Base-by-base conservation (phyloP, 1,284 basidiomycete genomes). In the Rhodotorula sp. region DNA sequence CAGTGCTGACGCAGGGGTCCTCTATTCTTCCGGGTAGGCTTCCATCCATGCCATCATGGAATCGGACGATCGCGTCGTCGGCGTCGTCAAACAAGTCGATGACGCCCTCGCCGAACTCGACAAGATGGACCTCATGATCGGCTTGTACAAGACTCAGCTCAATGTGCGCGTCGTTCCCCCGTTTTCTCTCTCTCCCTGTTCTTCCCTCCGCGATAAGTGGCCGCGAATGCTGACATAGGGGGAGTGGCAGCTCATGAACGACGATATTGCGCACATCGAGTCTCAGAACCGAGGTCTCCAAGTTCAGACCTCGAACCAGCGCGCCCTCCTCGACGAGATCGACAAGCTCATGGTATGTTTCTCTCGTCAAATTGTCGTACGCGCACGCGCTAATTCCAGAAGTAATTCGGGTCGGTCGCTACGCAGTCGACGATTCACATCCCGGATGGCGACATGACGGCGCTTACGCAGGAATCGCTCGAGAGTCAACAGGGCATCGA, bases 11-110 rank as follows among this genome's bases (percentile, higher is more conserved):
- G 38, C 12, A 47, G 18, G 28, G 21, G 23, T 16, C 7, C 45
- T 21, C 31, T 31, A 21, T 4, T 23, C 4, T 19, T 10, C 15
- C 14, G 61, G 66, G 23, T 77, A 94, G 92, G 95, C 95, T 15
- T 97, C 95, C 79, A 92, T 98, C 38, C 92, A 98, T 81, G 97
- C 95, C 1, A 97, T 98, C 83, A 86, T 99, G 64, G 95, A 98
- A 82, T 91, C 91, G 10, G 95, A 87, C 72, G 86, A 87, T 68
- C 87, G 95, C 31, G 89, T 99, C 63, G 86, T 85, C 55, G 83
- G 90, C n/a, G 94, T 99, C 14, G 82, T 97, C 77, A 89, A 90
- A 74, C 90, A 89, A 54, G 69, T 80, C 45, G 79, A 80, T 68
- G 78, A 79, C 38, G 74, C 77, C 14, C 56, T 80, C 23, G 79